phyloP scores from a whole-genome alignment of 1,139 yeast species.

The Geotrichum bryndzae region DNA sequence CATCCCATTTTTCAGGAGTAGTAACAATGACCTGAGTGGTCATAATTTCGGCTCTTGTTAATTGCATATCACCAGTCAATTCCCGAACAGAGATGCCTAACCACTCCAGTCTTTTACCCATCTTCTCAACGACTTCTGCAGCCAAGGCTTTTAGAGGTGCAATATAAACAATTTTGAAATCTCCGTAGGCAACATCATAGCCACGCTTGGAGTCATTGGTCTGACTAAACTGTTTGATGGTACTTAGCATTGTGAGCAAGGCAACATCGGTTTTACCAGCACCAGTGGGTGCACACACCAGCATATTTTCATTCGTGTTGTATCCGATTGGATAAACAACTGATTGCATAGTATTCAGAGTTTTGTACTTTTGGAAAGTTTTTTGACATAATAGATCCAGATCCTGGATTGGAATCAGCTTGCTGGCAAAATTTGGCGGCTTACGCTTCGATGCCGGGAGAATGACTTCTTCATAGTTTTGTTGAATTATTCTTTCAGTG shows the following conservation, averaged over 20 bases:
- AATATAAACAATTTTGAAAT: slow-evolving; percentile 85
- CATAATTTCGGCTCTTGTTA: slow-evolving; percentile 74
- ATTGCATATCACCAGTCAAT: slow-evolving; percentile 95
- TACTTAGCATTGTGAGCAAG: slow-evolving; percentile 68
- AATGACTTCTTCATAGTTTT: slow-evolving; percentile 73
- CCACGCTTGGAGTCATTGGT: slow-evolving; percentile 44
- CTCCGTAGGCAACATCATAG: slow-evolving; percentile 66
- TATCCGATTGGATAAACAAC: slow-evolving; percentile 90
- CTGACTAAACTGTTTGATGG: slow-evolving; percentile 64
- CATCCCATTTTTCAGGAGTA: slow-evolving; percentile 99
- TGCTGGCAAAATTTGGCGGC: slow-evolving; percentile 44
- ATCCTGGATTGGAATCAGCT: slow-evolving; percentile 52
- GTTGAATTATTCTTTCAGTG: slow-evolving; percentile 52
- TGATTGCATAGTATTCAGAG: slow-evolving; percentile 85
- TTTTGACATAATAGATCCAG: slow-evolving; percentile 76
- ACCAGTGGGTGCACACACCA: slow-evolving; percentile 98
- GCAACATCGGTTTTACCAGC: slow-evolving; percentile 99
- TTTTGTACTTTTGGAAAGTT: slow-evolving; percentile 72
- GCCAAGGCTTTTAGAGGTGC: slow-evolving; percentile 97
- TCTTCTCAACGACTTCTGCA: slow-evolving; percentile 93
- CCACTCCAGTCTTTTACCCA: slow-evolving; percentile 72
- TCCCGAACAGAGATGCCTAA: slow-evolving; percentile 82
- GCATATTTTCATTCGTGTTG: slow-evolving; percentile 88
- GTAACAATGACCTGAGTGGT: slow-evolving; percentile 89
- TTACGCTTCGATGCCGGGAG: slow-evolving; percentile 67